A percentile compares a stretch with the other conserved stretches of the same genome.
Conservation (phyloP, 2,329 filamentous ascomycete species). For the Grosmannia clavigera region DNA sequence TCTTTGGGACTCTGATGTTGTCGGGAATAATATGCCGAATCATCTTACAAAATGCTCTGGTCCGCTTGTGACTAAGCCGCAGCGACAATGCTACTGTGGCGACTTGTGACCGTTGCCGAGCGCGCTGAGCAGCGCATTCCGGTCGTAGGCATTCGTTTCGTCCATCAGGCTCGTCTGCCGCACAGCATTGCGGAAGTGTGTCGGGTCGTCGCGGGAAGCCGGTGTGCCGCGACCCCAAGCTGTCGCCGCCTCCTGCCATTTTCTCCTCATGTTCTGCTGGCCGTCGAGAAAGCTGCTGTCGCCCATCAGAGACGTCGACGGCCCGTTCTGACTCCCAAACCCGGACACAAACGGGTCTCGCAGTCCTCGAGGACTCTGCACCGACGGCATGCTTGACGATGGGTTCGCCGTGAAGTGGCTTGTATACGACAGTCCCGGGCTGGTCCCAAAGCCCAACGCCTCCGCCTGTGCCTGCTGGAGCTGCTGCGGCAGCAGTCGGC, state of each 20-base stretch:
- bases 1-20: conserved; percentile 5
- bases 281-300: neutral
- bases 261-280: neutral
- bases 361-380: conserved; percentile 20
- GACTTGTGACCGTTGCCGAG: conserved; percentile 4
- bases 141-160: conserved; percentile 14
- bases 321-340: neutral
- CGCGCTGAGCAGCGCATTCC: conserved; percentile 12
- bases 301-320: neutral
- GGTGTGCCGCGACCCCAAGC: conserved; percentile 12
- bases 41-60: neutral
- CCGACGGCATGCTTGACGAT: conserved; percentile 18
- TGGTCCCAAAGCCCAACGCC: neutral
- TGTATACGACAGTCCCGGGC: conserved; percentile 12
- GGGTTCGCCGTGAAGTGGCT: conserved; percentile 16
- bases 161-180: conserved; percentile 11
- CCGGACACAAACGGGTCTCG: neutral
- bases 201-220: conserved; percentile 13
- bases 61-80: neutral
- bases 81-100: neutral
- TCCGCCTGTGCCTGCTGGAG: conserved; percentile 9
- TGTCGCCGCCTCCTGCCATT: conserved; percentile 13
- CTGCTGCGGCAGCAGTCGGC: conserved; percentile 7
- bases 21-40: neutral
- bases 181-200: conserved; percentile 13